Evolutionary conservation across 1,284 basidiomycete genomes (phyloP).

Genomic region (Ganoderma leucocontextum): DNA sequence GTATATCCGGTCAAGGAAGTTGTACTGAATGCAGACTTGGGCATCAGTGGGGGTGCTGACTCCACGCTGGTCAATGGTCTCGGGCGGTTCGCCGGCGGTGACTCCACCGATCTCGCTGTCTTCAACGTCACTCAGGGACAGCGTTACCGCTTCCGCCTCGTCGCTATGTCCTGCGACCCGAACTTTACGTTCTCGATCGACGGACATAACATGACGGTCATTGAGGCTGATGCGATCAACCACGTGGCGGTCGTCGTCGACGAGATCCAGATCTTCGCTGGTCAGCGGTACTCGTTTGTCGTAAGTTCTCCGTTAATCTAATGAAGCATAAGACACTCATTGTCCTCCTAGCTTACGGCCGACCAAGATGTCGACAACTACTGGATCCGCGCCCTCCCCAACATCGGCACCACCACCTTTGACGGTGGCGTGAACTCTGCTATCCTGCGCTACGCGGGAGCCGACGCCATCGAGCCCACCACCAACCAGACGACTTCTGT

Average conservation of each 20-base stretch:
- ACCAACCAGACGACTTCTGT: constrained; percentile 39
- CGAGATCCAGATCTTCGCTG: constrained; percentile 13
- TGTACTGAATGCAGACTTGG: neutral
- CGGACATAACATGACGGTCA: constrained; percentile 44
- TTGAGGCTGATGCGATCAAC: constrained; percentile 43
- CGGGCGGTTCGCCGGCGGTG: neutral
- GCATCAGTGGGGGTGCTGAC: constrained; percentile 5
- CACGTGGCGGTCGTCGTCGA: constrained; percentile 42
- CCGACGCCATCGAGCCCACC: constrained; percentile 51
- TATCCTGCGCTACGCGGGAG: constrained; percentile 42
- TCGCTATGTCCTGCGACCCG: constrained; percentile 37
- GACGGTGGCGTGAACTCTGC: constrained; percentile 46
- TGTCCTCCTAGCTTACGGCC: constrained; percentile 30
- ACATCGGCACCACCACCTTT: constrained; percentile 38
- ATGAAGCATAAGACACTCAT: constrained; percentile 26
- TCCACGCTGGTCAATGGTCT: constrained; percentile 52
- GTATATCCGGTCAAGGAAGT: no score
- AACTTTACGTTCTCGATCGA: constrained; percentile 44
- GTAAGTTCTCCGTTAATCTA: constrained; percentile 18
- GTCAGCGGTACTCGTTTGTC: constrained; percentile 44
- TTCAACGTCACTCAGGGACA: constrained; percentile 41
- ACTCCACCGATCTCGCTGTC: constrained; percentile 18
- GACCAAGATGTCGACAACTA: constrained; percentile 44
- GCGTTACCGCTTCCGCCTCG: constrained; percentile 43
- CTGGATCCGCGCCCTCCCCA: constrained; percentile 46